Evolutionary conservation across 306 rosid species (phyloP).

Genomic region (Spatholobus suberectus): DNA sequence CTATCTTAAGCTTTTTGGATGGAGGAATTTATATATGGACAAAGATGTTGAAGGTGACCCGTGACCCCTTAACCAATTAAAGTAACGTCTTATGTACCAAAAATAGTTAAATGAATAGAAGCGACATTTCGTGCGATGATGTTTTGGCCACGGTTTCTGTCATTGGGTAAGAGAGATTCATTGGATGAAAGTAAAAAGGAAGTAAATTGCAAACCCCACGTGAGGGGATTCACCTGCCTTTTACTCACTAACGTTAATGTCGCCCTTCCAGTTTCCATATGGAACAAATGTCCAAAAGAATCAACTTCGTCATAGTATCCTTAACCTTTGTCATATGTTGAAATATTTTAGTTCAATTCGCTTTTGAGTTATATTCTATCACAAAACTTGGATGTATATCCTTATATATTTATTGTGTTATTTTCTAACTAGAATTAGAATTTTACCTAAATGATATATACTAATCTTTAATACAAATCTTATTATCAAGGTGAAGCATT

Average conservation of each 20-base stretch:
- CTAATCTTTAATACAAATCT: too few species aligned
- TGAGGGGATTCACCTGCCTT: background rate
- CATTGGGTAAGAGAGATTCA: background rate
- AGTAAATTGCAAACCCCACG: background rate
- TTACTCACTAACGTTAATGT: slow-evolving; percentile 13
- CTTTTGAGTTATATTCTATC: background rate
- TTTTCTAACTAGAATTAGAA: too few species aligned
- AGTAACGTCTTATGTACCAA: background rate
- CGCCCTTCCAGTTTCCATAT: too few species aligned
- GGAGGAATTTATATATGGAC: background rate
- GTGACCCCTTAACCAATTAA: slow-evolving; percentile 7
- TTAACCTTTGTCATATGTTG: background rate
- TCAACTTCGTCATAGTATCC: background rate
- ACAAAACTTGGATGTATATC: background rate
- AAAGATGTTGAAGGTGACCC: slow-evolving; percentile 22
- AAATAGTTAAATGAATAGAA: background rate
- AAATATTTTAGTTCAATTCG: background rate
- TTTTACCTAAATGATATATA: too few species aligned
- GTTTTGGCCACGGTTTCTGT: background rate
- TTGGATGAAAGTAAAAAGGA: background rate
- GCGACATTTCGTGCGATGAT: background rate
- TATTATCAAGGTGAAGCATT: too few species aligned
- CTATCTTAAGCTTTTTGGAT: background rate
- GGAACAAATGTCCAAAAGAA: too few species aligned
- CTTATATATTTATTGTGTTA: background rate